Conservation (phyloP, 257 asterid species). For the Paulownia fortunei region DNA sequence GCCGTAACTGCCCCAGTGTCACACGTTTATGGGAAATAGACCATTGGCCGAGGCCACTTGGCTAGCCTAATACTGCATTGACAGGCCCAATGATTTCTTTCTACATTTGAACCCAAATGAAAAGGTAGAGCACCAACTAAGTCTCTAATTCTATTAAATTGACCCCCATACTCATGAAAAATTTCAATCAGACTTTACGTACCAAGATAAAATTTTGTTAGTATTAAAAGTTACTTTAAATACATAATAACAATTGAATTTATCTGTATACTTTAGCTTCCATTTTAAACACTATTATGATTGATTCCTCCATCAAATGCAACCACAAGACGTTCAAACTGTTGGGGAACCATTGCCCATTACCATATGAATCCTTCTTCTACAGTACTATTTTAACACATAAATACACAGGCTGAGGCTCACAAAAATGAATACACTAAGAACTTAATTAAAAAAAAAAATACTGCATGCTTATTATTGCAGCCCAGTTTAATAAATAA, state of each 20-base stretch:
- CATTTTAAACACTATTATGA: too few relatives aligned
- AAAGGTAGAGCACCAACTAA: background rate
- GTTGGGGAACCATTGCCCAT: background rate
- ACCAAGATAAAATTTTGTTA: background rate
- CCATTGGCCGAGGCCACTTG: background rate
- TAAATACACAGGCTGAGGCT: background rate
- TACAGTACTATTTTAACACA: background rate
- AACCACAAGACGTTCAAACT: background rate
- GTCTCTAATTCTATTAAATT: background rate
- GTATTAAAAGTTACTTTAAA: too few relatives aligned
- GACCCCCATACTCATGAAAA: background rate
- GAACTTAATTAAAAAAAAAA: background rate
- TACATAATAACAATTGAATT: too few relatives aligned
- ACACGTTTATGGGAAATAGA: background rate
- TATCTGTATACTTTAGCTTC: too few relatives aligned
- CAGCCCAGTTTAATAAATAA: background rate
- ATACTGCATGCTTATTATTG: background rate
- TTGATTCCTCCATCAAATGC: background rate
- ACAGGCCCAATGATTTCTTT: background rate
- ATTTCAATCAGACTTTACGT: background rate
- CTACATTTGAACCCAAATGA: background rate
- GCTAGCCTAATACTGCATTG: background rate
- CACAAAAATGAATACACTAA: background rate
- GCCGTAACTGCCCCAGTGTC: background rate
- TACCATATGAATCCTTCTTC: background rate